phyloP scores from a whole-genome alignment of 192 early-diverging fungal genomes.

The Entrophospora sp. region DNA sequence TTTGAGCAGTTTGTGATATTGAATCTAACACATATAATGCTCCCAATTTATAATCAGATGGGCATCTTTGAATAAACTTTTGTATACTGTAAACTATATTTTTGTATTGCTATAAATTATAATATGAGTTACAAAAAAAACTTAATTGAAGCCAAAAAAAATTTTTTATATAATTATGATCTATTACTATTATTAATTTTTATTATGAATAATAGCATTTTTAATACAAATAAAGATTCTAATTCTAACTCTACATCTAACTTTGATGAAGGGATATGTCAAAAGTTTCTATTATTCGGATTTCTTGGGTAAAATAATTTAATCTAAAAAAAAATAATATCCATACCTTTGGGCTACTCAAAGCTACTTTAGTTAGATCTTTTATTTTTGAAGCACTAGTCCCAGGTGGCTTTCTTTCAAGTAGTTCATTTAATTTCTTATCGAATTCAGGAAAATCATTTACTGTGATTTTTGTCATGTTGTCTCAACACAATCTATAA shows the following conservation, averaged over 20 bases:
- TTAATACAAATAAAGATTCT: neutral
- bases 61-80: constrained; percentile 41
- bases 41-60: constrained; percentile 47
- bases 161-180: neutral
- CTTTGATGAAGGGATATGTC: neutral
- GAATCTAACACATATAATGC: constrained; percentile 56
- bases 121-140: neutral
- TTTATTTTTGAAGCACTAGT: constrained; percentile 36
- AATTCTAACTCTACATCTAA: neutral
- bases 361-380: constrained; percentile 32
- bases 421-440: constrained; percentile 29
- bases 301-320: neutral
- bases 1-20: constrained; percentile 38
- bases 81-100: constrained; percentile 41
- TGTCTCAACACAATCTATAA: no score
- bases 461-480: constrained; percentile 12
- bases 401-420: constrained; percentile 28
- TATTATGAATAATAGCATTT: no score
- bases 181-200: neutral
- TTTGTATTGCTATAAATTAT: constrained; percentile 39
- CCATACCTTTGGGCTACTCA: constrained; percentile 31
- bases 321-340: neutral
- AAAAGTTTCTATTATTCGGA: neutral
- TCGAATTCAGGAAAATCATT: constrained; percentile 31
- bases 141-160: neutral